Base-by-base conservation (phyloP, 257 asterid genomes). In the Solanum piurae region DNA sequence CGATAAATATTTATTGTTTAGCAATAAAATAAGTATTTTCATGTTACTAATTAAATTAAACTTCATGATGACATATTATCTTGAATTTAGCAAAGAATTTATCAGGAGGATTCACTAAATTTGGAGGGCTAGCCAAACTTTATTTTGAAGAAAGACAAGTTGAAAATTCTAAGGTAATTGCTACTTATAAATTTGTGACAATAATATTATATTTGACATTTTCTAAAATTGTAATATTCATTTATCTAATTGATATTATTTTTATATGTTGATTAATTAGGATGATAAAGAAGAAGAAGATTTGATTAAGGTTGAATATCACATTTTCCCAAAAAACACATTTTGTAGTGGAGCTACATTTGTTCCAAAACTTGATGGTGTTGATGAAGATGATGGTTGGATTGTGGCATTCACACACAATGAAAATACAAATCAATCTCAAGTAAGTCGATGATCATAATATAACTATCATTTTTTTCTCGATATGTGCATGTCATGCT, bases 331-430 rank as follows among this genome's bases (percentile, higher is more conserved):
- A n/a, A 75, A 34, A 12, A 88, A 82, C 44, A 91, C 87, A 16
- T 91, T 85, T 16, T 88, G 90, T 60, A 77, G 83, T 10, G 90
- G 93, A 11, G 83, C 88, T 37, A n/a, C 88, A 21, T 90, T 88
- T 68, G 90, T 90, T 16, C 87, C 88, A 23, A 91, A 90, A 27
- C 2, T 7, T 25, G 83, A 52, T 21, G 83, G 60, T 36, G 62
- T 3, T 7, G 88, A 89, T 7, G 93, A 91, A 42, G 92, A 89
- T 73, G 93, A 89, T 86, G 92, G 92, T 23, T 91, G 93, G 91
- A 84, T 91, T 42, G 89, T 90, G 13, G 23, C 87, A 6, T 87
- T 62, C 55, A 87, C 85, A 8, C 93, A 91, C 4, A 44, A 86
- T 83, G 88, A 91, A 77, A 68, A 86, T 8, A 37, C 75, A 18